A percentile compares a stretch with the other conserved stretches of the same genome.
phyloP scores from a whole-genome alignment of 257 asterid genomes.

The Agastache rugosa region DNA sequence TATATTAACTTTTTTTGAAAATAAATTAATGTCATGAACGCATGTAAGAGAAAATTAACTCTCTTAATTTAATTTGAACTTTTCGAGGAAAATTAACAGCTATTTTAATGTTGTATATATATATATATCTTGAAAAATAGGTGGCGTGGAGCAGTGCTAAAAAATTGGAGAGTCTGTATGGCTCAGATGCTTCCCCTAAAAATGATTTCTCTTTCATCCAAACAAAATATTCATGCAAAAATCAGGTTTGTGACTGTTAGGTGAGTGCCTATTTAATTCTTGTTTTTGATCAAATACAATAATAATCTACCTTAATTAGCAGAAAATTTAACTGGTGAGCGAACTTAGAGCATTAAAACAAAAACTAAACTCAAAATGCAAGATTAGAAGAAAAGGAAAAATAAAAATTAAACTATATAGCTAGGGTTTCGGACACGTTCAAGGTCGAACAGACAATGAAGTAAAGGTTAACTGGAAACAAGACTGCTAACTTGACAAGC shows the following conservation, averaged over 20 bases:
- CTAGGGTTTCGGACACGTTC: slow-evolving; percentile 44
- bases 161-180: not conserved
- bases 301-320: not conserved
- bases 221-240: too few relatives aligned
- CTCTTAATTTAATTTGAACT: too few relatives aligned
- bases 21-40: too few relatives aligned
- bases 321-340: too few relatives aligned
- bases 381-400: not conserved
- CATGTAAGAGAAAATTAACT: too few relatives aligned
- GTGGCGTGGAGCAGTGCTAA: too few relatives aligned
- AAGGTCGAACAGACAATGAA: slow-evolving; percentile 93
- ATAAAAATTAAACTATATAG: not conserved
- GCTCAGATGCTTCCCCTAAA: not conserved
- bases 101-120: too few relatives aligned
- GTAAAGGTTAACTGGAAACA: slow-evolving; percentile 48
- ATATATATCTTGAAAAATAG: too few relatives aligned
- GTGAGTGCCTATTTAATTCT: not conserved
- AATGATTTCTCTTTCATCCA: not conserved
- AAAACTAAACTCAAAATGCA: not conserved
- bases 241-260: not conserved
- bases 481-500: slow-evolving; percentile 70
- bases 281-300: not conserved
- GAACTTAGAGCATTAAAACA: not conserved
- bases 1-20: too few relatives aligned
- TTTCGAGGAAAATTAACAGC: too few relatives aligned